phyloP scores from a whole-genome alignment of 2,329 filamentous ascomycete genomes.

The Fusarium sulawesiense region DNA sequence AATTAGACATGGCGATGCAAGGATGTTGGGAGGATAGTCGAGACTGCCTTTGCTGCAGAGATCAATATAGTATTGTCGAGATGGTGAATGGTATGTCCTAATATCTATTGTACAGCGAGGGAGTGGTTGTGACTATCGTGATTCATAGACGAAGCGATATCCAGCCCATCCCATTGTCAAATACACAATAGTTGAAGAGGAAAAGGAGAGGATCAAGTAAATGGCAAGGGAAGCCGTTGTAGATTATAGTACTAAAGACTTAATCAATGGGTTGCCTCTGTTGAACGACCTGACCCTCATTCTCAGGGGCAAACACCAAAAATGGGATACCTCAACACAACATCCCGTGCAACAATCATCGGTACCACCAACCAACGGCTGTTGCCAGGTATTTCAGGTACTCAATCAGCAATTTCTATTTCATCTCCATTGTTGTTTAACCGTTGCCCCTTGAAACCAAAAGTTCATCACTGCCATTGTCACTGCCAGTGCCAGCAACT shows the following conservation, averaged over 20 bases:
- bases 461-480: conserved; percentile 16
- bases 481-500: conserved; percentile 4
- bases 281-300: conserved; percentile 1
- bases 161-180: background rate
- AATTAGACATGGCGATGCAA: conserved; percentile 10
- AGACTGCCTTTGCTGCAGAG: background rate
- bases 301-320: conserved; percentile 32
- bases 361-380: conserved; percentile 32
- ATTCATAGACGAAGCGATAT: background rate
- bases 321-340: conserved; percentile 25
- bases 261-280: background rate
- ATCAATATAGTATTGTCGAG: background rate
- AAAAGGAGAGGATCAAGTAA: background rate
- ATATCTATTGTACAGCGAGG: background rate
- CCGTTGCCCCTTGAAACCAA: conserved; percentile 36
- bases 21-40: background rate
- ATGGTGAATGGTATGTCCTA: fast-evolving
- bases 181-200: fast-evolving
- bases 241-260: background rate
- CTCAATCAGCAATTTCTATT: background rate
- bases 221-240: background rate
- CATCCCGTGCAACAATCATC: conserved; percentile 26
- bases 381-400: conserved; percentile 12
- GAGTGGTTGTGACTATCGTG: background rate
- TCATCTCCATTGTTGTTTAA: conserved; percentile 9